Evolutionary conservation across 106 monocot genomes (phyloP).

Genomic region (Cymbidium sinense): DNA sequence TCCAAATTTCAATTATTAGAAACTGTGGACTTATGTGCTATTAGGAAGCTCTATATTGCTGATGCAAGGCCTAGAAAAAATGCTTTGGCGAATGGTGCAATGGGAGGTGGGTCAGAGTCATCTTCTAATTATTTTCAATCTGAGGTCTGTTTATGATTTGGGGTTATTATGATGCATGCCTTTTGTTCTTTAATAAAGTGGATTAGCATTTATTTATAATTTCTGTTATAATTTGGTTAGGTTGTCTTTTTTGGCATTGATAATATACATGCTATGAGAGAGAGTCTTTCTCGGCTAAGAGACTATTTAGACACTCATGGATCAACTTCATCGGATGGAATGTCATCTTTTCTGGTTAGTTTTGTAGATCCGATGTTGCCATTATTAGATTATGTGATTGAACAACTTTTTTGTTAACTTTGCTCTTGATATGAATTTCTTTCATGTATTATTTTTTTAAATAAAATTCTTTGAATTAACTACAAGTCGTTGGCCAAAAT

Average conservation of each 20-base stretch:
- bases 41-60: conserved; percentile 94
- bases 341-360: conserved; percentile 86
- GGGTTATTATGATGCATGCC: not conserved
- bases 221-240: conserved; percentile 22
- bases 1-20: not conserved
- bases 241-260: conserved; percentile 78
- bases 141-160: conserved; percentile 46
- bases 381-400: not conserved
- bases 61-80: conserved; percentile 97
- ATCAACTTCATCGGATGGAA: conserved; percentile 94
- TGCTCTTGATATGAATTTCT: not conserved
- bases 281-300: conserved; percentile 86
- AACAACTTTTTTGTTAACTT: not conserved
- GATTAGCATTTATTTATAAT: not conserved
- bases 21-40: conserved; percentile 7
- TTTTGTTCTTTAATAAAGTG: not conserved
- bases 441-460: not conserved
- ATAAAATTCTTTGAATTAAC: not conserved
- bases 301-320: conserved; percentile 94
- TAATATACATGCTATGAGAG: conserved; percentile 96
- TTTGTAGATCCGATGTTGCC: not conserved
- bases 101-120: conserved; percentile 98
- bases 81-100: conserved; percentile 94
- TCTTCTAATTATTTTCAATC: conserved; percentile 93
- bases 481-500: not conserved